Conservation (phyloP, 192 early-diverging fungal species). For the Radiomyces spectabilis region DNA sequence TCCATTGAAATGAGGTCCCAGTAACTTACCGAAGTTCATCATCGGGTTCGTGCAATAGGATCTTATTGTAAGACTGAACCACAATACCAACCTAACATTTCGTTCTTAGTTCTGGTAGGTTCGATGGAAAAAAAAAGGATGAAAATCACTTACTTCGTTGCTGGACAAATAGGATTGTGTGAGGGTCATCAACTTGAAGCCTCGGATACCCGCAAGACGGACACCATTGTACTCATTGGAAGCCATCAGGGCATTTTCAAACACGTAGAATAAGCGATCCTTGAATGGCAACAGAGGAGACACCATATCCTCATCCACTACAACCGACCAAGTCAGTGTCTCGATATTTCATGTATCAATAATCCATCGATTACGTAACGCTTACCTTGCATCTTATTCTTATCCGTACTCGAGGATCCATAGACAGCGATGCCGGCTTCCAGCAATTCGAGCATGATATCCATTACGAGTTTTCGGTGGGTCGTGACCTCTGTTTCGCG, state of each 20-base stretch:
- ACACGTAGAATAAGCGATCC: slow-evolving; percentile 68
- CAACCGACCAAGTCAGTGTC: too few relatives aligned
- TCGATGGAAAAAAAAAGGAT: not conserved
- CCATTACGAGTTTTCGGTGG: slow-evolving; percentile 54
- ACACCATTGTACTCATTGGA: slow-evolving; percentile 72
- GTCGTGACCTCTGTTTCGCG: slow-evolving; percentile 47
- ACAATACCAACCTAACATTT: slow-evolving; percentile 38
- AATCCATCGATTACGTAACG: too few relatives aligned
- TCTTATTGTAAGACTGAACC: slow-evolving; percentile 42
- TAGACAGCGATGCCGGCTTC: slow-evolving; percentile 56
- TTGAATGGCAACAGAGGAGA: slow-evolving; percentile 68
- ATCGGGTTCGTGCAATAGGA: slow-evolving; percentile 40
- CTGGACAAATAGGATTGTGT: slow-evolving; percentile 44
- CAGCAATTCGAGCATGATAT: slow-evolving; percentile 66
- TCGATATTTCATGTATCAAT: too few relatives aligned
- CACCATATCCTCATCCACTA: slow-evolving; percentile 44
- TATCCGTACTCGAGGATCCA: slow-evolving; percentile 41
- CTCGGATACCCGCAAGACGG: slow-evolving; percentile 63
- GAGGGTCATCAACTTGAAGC: slow-evolving; percentile 58
- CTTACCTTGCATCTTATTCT: slow-evolving; percentile 17
- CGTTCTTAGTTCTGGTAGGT: too few relatives aligned
- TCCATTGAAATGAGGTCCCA: slow-evolving; percentile 1
- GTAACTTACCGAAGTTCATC: slow-evolving; percentile 34
- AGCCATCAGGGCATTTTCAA: slow-evolving; percentile 53
- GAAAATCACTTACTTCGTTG: slow-evolving; percentile 38